A percentile compares a stretch with the other conserved stretches of the same genome.
These are phyloP conservation scores for Peziza echinospora DNA, from an alignment of 495 filamentous ascomycete species.

Conservation along the genomic window DNA sequence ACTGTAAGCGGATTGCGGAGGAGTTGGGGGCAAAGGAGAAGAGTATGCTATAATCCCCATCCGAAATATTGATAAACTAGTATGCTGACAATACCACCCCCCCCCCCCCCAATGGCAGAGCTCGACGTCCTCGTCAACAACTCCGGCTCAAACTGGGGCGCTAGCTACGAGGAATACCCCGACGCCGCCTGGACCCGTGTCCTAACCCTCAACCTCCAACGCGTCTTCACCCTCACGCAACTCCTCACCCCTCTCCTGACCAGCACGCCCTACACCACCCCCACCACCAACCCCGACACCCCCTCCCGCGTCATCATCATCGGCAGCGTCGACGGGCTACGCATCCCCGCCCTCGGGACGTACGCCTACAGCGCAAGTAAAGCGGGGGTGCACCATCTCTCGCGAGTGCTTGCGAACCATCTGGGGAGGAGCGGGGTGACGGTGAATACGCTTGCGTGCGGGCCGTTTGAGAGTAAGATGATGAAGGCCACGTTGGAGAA, in stretches of 20 bases:
- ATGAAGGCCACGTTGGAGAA: conserved; percentile 47
- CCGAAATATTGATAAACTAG: neutral
- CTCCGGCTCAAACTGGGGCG: conserved; percentile 53
- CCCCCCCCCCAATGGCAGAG: conserved; percentile 15
- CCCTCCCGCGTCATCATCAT: conserved; percentile 56
- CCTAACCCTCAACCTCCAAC: conserved; percentile 58
- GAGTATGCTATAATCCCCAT: conserved; percentile 17
- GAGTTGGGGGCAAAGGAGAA: conserved; percentile 41
- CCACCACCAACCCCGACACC: conserved; percentile 21
- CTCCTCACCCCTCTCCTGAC: conserved; percentile 50
- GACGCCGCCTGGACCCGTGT: conserved; percentile 47
- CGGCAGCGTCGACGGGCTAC: conserved; percentile 46
- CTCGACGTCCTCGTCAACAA: conserved; percentile 67
- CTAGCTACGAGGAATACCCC: conserved; percentile 43
- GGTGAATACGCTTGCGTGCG: conserved; percentile 54
- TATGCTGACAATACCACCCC: conserved; percentile 15
- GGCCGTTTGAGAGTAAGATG: conserved; percentile 68
- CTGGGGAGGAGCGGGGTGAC: conserved; percentile 50
- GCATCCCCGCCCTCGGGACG: conserved; percentile 45
- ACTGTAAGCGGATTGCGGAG: conserved; percentile 38
- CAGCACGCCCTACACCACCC: no score
- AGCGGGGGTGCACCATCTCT: conserved; percentile 51
- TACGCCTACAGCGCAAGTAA: conserved; percentile 58
- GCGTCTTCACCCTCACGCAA: conserved; percentile 60
- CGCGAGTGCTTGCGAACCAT: conserved; percentile 47